Evolutionary conservation across 768 basidiomycete genomes (phyloP), one percentile per base, ranked within the genome.

Genomic region (Rhizopogon salebrosus): DNA sequence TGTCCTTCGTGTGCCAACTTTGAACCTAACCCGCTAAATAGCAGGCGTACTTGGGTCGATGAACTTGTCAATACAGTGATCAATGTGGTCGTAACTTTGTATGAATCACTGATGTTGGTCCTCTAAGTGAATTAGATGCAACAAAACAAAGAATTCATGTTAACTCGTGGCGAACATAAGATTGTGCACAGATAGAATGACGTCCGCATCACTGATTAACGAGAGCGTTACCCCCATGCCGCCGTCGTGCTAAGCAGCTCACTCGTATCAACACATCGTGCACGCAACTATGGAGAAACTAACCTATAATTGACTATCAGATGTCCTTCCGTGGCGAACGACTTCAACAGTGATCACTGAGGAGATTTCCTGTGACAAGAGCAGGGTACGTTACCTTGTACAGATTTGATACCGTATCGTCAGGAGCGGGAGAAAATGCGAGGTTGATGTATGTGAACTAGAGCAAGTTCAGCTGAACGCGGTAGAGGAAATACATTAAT

Each of bases 271-370:
- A 35, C 24, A 23, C 8, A 10, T 4, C 6, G n/a, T 14, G 6
- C 18, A 6, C 8, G 5, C 23, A 18, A 35, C 23, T 22, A 5
- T 27, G 16, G 18, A 16, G 29, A 34, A 46, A 58, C 76, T 57
- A 43, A 84, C 91, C 89, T 92, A 64, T 94, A 95, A 68, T 95
- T 94, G 35, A 95, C 92, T 64, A 94, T 92, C 58, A 95, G 75
- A 67, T 92, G 89, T 0, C 87, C 87, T 59, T 93, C 91, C 0
- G 92, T 93, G 2, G 85, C 81, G 65, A 92, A 94, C 35, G 88
- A 91, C 89, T 91, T 63, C 5, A 54, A 31, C 39, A 20, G 22
- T 35, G 16, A 46, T 40, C 49, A 34, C 11, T 34, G 31, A 36
- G 38, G 37, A 48, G 29, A 46, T 9, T 13, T 23, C 4, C 18